These are phyloP conservation scores for Discostella pseudostelligera DNA, from an alignment of 108 stramenopile species.

Conservation along the genomic window DNA sequence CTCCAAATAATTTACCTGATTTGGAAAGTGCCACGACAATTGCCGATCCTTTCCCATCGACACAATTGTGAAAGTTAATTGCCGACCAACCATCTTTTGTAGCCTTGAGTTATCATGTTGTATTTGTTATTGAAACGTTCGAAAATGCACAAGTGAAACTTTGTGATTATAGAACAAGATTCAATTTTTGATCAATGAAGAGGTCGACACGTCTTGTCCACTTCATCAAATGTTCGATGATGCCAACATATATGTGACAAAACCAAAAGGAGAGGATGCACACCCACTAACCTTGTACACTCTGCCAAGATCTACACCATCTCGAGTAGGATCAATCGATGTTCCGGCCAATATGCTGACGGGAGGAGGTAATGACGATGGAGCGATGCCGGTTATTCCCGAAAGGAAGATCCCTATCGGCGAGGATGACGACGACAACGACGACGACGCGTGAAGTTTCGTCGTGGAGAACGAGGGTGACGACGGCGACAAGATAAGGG, in stretches of 20 bases:
- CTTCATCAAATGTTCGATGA: not conserved
- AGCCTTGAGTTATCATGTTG: conserved; percentile 32
- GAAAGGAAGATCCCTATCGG: conserved; percentile 24
- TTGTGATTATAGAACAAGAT: too few relatives aligned
- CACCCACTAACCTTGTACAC: conserved; percentile 32
- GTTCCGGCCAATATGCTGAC: conserved; percentile 33
- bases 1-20: conserved; percentile 64
- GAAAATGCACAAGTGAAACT: too few relatives aligned
- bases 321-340: conserved; percentile 40
- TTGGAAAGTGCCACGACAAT: conserved; percentile 59
- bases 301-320: conserved; percentile 38
- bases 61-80: conserved; percentile 64
- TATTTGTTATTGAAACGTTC: too few relatives aligned
- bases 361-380: conserved; percentile 34
- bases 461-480: too few relatives aligned
- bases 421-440: not conserved
- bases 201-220: too few relatives aligned
- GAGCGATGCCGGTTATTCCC: conserved; percentile 36
- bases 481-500: too few relatives aligned
- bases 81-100: conserved; percentile 79
- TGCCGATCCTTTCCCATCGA: conserved; percentile 71
- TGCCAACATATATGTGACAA: too few relatives aligned
- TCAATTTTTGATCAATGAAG: too few relatives aligned
- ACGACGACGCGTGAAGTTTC: too few relatives aligned
- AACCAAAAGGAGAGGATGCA: not conserved